Base-by-base conservation (phyloP, 2,329 filamentous ascomycete genomes). In the Akanthomyces uredinophilus region DNA sequence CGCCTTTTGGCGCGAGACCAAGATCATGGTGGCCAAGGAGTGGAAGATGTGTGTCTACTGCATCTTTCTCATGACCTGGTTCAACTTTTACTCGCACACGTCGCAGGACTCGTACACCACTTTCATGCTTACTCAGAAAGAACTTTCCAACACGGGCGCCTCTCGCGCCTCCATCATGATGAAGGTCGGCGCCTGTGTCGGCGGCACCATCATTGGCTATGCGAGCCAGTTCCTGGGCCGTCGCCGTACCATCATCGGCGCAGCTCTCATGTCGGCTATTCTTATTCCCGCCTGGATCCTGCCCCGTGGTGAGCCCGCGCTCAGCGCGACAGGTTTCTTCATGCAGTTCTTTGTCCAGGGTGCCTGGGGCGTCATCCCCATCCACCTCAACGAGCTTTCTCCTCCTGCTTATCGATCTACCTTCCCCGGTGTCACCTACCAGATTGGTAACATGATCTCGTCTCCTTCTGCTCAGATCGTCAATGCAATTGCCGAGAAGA, bases 31-130 rank as follows among this genome's bases (percentile, higher is more conserved):
- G 16, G 74, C 68, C 5, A 77, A 83, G 44, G 88, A 93, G 72
- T 93, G 90, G 90, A 85, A 84, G 72, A 86, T 92, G 83, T 88
- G 85, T 67, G 70, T 92, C 60, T 94, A 93, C 78, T 90, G 88
- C 73, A 79, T 90, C 72, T 80, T 93, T 65, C 79, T 94, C 58
- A 92, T 93, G 90, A 89, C 87, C 0, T 90, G 88, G 82, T 86
- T 87, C 78, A 87, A 87, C 75, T 87, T 81, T 73, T 92, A 90
- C 77, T 89, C 87, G 56, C 90, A 94, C 78, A 91, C 89, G 1
- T 88, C 86, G 27, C 90, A 94, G 72, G 90, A 94, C 76, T 88
- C 84, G 54, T 93, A 92, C 77, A 92, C 90, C 0, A 92, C 90
- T 3, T 92, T 92, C 71, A 89, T 93, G 87, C 79, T 88, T 44